These are phyloP conservation scores for Komagataella kurtzmanii DNA, from an alignment of 805 yeast species.

Conservation along the genomic window DNA sequence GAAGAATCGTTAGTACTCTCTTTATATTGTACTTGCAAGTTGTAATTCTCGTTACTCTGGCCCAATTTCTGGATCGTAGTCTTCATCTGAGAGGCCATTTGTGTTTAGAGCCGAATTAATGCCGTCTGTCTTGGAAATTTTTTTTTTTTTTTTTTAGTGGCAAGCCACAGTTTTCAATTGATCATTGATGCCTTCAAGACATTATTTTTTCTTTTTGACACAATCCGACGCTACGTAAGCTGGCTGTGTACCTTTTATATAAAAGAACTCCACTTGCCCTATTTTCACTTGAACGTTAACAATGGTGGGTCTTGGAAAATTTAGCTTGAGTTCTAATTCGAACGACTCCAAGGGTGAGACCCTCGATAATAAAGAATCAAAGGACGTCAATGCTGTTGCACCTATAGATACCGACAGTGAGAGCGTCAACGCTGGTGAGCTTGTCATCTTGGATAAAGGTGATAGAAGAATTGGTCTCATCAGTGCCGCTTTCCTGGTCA, in stretches of 20 bases:
- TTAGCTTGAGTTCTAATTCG: not conserved
- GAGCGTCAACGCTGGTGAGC: not conserved
- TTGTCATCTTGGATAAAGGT: not conserved
- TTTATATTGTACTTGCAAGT: too few species aligned
- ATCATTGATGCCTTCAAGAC: not conserved
- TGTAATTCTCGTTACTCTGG: not conserved
- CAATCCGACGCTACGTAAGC: not conserved
- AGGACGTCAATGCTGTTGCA: not conserved
- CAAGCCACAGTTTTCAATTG: not conserved
- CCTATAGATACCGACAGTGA: not conserved
- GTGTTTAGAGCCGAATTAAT: not conserved
- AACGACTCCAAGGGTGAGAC: not conserved
- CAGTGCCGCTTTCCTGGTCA: constrained; percentile 44
- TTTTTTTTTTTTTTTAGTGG: not conserved
- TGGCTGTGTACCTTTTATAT: too few species aligned
- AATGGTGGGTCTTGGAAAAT: not conserved
- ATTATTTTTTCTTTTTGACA: too few species aligned
- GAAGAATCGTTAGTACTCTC: too few species aligned
- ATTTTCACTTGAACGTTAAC: not conserved
- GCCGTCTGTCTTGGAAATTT: not conserved
- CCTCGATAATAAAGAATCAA: not conserved
- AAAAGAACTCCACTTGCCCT: not conserved
- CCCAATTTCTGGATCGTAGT: not conserved
- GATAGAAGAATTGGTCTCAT: not conserved
- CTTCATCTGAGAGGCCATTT: too few species aligned